Evolutionary conservation across 2,329 filamentous ascomycete species (phyloP).

Genomic region (Cadophora gregata): DNA sequence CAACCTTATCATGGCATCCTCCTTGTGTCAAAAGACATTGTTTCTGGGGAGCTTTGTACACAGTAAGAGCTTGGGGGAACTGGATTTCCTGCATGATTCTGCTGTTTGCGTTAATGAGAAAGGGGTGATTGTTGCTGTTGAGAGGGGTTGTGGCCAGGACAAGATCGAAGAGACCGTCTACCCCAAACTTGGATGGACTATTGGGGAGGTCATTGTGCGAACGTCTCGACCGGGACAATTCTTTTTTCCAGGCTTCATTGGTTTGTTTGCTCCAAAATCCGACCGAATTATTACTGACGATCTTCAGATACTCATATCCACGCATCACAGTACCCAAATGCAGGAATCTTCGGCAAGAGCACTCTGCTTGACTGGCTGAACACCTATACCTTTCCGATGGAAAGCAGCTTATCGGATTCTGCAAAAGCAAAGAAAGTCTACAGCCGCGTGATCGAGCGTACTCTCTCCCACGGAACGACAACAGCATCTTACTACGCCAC

Average conservation of each 20-base stretch:
- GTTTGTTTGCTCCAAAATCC: conserved; percentile 48
- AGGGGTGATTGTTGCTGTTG: conserved; percentile 53
- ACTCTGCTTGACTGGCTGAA: conserved; percentile 94
- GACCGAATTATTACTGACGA: conserved; percentile 34
- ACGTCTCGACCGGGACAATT: conserved; percentile 61
- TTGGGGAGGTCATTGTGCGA: conserved; percentile 34
- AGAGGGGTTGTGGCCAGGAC: conserved; percentile 38
- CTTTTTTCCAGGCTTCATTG: conserved; percentile 85
- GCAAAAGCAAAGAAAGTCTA: conserved; percentile 74
- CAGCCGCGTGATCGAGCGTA: conserved; percentile 76
- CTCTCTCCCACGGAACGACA: conserved; percentile 88
- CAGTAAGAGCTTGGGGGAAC: conserved; percentile 51
- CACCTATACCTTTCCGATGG: conserved; percentile 93
- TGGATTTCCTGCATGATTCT: conserved; percentile 55
- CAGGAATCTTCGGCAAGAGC: conserved; percentile 90
- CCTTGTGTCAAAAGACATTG: conserved; percentile 43
- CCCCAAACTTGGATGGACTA: conserved; percentile 45
- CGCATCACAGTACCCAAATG: conserved; percentile 92
- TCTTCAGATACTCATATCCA: conserved; percentile 88
- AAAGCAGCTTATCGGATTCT: conserved; percentile 73
- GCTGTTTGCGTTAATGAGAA: conserved; percentile 57
- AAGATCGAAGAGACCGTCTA: conserved; percentile 44
- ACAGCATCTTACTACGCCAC: conserved; percentile 96
- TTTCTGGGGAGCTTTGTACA: conserved; percentile 69
- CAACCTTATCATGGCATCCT: conserved; percentile 19